phyloP scores from a whole-genome alignment of 2,329 filamentous ascomycete genomes.

The Aspergillus fumigatiaffinis region DNA sequence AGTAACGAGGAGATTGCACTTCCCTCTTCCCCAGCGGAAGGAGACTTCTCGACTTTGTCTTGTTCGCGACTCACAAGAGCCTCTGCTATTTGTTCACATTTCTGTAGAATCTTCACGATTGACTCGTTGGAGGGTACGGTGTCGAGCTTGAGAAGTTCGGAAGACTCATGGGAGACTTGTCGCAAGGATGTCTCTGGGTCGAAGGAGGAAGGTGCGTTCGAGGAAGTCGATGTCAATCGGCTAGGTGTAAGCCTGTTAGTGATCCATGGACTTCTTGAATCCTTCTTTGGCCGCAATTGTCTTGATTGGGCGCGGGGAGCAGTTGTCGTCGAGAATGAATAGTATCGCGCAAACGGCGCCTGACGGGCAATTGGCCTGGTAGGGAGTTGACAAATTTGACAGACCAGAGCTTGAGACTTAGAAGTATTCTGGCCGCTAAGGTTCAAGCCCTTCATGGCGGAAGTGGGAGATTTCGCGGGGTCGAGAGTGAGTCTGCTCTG shows the following conservation, averaged over 20 bases:
- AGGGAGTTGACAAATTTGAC: constrained; percentile 38
- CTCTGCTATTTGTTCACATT: constrained; percentile 33
- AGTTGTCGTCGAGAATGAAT: constrained; percentile 12
- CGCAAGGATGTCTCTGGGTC: constrained; percentile 26
- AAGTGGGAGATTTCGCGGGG: constrained; percentile 2
- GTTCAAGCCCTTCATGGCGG: constrained; percentile 34
- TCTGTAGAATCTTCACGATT: constrained; percentile 31
- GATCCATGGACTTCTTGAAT: constrained; percentile 3
- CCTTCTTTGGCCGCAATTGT: constrained; percentile 16
- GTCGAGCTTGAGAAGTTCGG: constrained; percentile 26
- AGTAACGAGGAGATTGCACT: constrained; percentile 40
- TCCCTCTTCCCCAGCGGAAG: constrained; percentile 22
- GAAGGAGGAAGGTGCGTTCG: constrained; percentile 2
- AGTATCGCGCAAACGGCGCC: constrained; percentile 19
- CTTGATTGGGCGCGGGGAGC: constrained; percentile 8
- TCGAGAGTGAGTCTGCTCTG: constrained; percentile 9
- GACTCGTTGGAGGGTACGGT: constrained; percentile 33
- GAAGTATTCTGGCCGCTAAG: constrained; percentile 25
- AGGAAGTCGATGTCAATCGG: constrained; percentile 18
- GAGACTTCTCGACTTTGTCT: constrained; percentile 8
- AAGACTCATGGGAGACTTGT: constrained; percentile 25
- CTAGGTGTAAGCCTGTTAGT: constrained; percentile 4
- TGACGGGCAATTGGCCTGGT: constrained; percentile 17
- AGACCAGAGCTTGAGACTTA: constrained; percentile 26
- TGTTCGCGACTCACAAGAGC: constrained; percentile 25